Base-by-base conservation (phyloP, 208 protist genomes). In the Wallacemonas sp. region DNA sequence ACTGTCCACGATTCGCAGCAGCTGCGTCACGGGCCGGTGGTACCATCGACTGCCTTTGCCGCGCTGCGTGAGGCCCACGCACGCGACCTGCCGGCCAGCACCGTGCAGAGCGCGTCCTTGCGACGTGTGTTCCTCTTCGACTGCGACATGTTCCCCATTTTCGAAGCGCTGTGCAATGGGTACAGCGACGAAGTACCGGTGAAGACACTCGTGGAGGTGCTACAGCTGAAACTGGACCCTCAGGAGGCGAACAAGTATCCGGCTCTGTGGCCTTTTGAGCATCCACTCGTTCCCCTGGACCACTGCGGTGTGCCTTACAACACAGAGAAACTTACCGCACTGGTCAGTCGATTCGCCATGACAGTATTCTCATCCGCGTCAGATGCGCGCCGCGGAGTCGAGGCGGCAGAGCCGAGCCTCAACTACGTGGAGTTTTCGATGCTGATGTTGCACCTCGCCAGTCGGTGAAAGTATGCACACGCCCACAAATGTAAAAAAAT, bases 401-500 rank as follows among this genome's bases (percentile, higher is more conserved):
- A 45, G 22, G 57, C 32, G 21, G 34, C 68, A 24, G 66, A 63
- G 46, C 48, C 75, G 13, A 63, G 71, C 13, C 70, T 95, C 13
- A 93, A 89, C 68, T 93, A 93, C 66, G 80, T 85, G 15, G 84
- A 92, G 59, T 95, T 95, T 53, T 92, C 89, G 10, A 83, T 93
- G 72, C 66, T 93, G 66, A 92, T 95, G 82, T 76, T 95, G 9
- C 81, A 87, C 17, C 65, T 95, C 30, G 86, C 82, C 0, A 33
- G 30, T 39, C 50, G 26, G 24, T 57, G n/a, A n/a, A n/a, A n/a
- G n/a, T n/a, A n/a, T n/a, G n/a, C n/a, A n/a, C n/a, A n/a, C n/a
- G n/a, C n/a, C n/a, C n/a, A n/a, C n/a, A n/a, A n/a, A n/a, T n/a
- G n/a, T n/a, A n/a, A n/a, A n/a, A n/a, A n/a, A n/a, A n/a, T n/a